Conservation (phyloP, 2,329 filamentous ascomycete genomes). For the Nemania sp. region DNA sequence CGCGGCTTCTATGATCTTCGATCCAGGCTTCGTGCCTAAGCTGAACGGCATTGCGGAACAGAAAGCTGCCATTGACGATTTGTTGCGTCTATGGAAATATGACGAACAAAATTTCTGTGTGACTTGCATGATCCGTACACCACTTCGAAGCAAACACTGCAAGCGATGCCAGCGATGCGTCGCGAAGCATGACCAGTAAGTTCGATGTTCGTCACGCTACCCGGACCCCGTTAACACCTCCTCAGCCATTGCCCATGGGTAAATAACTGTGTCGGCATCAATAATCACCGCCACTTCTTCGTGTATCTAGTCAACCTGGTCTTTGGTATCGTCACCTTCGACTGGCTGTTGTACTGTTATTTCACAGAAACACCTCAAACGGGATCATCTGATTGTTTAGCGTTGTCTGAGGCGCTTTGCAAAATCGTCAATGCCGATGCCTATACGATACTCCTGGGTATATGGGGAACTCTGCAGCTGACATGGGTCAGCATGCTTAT, state of each 20-base stretch:
- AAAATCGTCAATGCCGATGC: slow-evolving; percentile 76
- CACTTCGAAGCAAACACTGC: slow-evolving; percentile 94
- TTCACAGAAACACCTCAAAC: slow-evolving; percentile 61
- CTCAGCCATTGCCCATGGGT: slow-evolving; percentile 94
- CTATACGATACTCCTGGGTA: slow-evolving; percentile 76
- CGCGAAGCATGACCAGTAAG: slow-evolving; percentile 94
- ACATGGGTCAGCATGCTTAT: slow-evolving; percentile 98
- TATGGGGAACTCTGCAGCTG: slow-evolving; percentile 83
- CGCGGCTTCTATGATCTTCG: slow-evolving; percentile 77
- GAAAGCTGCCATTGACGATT: slow-evolving; percentile 83
- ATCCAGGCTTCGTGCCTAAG: slow-evolving; percentile 93
- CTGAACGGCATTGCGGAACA: slow-evolving; percentile 87
- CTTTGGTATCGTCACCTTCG: slow-evolving; percentile 71
- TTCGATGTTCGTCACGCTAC: slow-evolving; percentile 28
- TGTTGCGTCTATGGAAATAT: slow-evolving; percentile 84
- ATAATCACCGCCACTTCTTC: slow-evolving; percentile 96
- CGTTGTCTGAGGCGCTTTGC: slow-evolving; percentile 78
- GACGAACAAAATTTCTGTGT: slow-evolving; percentile 95
- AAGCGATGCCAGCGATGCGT: slow-evolving; percentile 88
- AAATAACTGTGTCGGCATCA: slow-evolving; percentile 91
- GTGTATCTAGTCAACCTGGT: slow-evolving; percentile 82
- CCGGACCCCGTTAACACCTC: slow-evolving; percentile 29
- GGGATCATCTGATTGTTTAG: slow-evolving; percentile 64
- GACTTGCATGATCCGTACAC: slow-evolving; percentile 90
- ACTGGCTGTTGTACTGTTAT: slow-evolving; percentile 74